These are phyloP conservation scores for Pseudogymnoascus sp. DNA, from an alignment of 2,329 filamentous ascomycete species.

Conservation along the genomic window DNA sequence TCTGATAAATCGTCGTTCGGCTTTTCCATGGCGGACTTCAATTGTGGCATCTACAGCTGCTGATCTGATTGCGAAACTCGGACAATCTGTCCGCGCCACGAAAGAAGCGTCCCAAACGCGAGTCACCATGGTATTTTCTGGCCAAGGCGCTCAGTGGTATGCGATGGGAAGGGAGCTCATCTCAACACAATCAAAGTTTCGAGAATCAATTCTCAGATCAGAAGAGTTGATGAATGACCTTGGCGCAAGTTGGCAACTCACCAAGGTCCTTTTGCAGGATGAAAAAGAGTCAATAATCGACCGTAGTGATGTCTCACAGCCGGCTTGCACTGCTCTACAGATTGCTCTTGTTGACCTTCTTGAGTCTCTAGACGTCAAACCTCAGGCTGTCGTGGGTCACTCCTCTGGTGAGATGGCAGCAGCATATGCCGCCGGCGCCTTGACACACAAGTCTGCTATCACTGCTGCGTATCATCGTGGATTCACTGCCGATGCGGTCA, in stretches of 20 bases:
- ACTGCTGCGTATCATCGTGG: conserved; percentile 38
- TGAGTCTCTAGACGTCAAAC: conserved; percentile 33
- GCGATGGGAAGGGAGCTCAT: conserved; percentile 21
- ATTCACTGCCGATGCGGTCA: conserved; percentile 24
- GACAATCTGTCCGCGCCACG: conserved; percentile 17
- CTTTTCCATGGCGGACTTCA: conserved; percentile 11
- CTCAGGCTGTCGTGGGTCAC: conserved; percentile 36
- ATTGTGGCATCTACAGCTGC: conserved; percentile 19
- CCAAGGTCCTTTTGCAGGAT: neutral
- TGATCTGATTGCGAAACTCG: conserved; percentile 16
- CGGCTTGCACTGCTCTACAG: conserved; percentile 41
- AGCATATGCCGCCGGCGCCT: conserved; percentile 34
- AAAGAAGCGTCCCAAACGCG: conserved; percentile 9
- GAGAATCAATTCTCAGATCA: neutral
- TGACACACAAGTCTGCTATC: conserved; percentile 29
- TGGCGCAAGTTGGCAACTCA: conserved; percentile 16
- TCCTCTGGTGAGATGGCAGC: conserved; percentile 42
- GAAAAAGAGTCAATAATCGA: neutral
- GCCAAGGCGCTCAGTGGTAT: conserved; percentile 23
- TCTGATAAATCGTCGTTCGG: conserved; percentile 10
- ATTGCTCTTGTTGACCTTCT: conserved; percentile 38
- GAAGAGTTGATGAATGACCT: conserved; percentile 13
- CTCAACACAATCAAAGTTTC: conserved; percentile 10
- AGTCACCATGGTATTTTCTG: conserved; percentile 17
- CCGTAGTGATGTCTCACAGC: conserved; percentile 27